Base-by-base conservation (phyloP, 108 stramenopile species). In the Skeletonema menzelii region DNA sequence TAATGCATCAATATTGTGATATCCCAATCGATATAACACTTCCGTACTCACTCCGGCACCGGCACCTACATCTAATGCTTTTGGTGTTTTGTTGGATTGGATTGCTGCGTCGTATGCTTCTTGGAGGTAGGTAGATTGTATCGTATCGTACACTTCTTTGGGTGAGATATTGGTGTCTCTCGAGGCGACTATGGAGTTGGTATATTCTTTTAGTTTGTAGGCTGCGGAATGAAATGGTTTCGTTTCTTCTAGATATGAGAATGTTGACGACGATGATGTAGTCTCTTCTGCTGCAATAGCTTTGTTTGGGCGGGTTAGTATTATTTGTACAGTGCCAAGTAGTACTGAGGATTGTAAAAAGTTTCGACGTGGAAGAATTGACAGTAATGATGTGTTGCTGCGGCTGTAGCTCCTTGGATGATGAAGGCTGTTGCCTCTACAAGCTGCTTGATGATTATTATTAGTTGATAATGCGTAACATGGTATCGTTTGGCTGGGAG, bases 121-220 rank as follows among this genome's bases (percentile, higher is more conserved):
- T 22, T 37, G 40, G 8, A 84, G 38, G 32, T 76, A 80, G 7
- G 62, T 58, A 1, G 87, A 84, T 38, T 63, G 34, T 22, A 92
- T 79, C 8, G 85, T 83, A 61, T 92, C 90, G 65, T 95, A 95
- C 2, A 91, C 94, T 75, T 95, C 94, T 30, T 76, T 69, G 10
- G 94, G 94, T 44, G 88, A 89, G 34, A 95, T 85, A 62, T 95
- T 95, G 7, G 94, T 95, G 64, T 95, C 94, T 44, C 90, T 69
- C 1, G 87, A 88, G 10, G 94, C 94, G 5, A 85, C 75, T 30
- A 93, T 91, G 28, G 86, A 86, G 63, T 92, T 95, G 10, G 91
- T 90, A 27, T 88, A 86, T 62, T 95, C 91, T 63, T 78, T 73
- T 56, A 47, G 34, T 27, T 65, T 71, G 59, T 56, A 77, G 35